Evolutionary conservation across 805 yeast species (phyloP), one percentile per base, ranked within the genome.

Genomic region (Schwanniomyces vanrijiae): DNA sequence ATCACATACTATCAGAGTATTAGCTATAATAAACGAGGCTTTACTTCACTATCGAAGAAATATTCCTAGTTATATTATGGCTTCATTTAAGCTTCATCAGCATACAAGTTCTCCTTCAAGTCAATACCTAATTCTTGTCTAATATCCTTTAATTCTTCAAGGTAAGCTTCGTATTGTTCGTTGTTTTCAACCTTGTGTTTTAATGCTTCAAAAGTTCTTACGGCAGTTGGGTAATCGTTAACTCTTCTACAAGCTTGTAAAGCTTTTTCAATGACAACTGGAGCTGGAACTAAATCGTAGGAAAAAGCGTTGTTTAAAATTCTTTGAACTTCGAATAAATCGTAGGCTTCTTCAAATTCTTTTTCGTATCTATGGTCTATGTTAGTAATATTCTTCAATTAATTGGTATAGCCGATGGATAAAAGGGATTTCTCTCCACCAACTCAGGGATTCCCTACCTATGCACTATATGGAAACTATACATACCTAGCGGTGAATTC

Each of bases 191-290:
- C 98, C 80, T 94, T 94, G 83, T 84, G 89, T 73, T 88, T 89
- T 69, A 94, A 82, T 57, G 96, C 98, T 80, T 92, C 99, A 63
- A 94, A 94, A 47, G 96, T 96, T 77, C 99, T 88, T 59, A 90
- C 94, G 47, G 99, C 99, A 50, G 98, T 91, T 52, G 99, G 97
- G 76, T 89, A 89, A 77, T 94, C 99, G 75, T 94, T 90, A 58
- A 94, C 98, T 77, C 98, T 89, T 84, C 99, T 91, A 61, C 97
- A 91, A 41, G 99, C 99, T 76, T 88, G 84, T 67, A 94, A 80
- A 42, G 99, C 99, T 75, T 87, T 88, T 75, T 89, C 96, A 65
- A 94, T 81, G 53, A 94, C 98, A 52, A 87, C 82, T 57, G 99
- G 99, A 25, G 99, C 92, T 58, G 99, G 99, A 47, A 94, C 99